A percentile compares a stretch with the other conserved stretches of the same genome.
Evolutionary conservation across 1,139 yeast species (phyloP).

Genomic region (Scheffersomyces titani): DNA sequence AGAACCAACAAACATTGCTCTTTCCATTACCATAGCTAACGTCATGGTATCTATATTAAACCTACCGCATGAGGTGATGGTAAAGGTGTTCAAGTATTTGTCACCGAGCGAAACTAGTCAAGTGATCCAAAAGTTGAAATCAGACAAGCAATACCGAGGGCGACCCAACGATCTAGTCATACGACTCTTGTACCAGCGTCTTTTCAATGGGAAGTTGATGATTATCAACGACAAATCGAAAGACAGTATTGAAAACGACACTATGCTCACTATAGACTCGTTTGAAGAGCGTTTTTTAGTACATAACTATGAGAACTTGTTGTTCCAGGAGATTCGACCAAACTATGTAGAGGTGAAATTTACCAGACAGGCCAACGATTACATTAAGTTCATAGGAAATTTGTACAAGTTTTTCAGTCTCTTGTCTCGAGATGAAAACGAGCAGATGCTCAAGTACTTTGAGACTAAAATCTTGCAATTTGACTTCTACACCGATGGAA

Average conservation of each 20-base stretch:
- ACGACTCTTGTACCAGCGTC: constrained; percentile 10
- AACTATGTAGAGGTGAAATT: constrained; percentile 27
- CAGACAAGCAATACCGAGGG: background rate
- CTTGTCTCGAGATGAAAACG: constrained; percentile 16
- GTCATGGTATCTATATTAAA: constrained; percentile 7
- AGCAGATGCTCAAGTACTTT: constrained; percentile 17
- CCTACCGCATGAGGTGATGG: constrained; percentile 29
- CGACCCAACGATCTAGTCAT: background rate
- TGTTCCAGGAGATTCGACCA: constrained; percentile 26
- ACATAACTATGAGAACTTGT: constrained; percentile 7
- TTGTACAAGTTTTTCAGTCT: constrained; percentile 22
- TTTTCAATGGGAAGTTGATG: constrained; percentile 10
- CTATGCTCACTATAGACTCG: constrained; percentile 14
- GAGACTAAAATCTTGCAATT: constrained; percentile 19
- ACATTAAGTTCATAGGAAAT: constrained; percentile 24
- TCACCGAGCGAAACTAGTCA: constrained; percentile 22
- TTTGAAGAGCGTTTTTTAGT: constrained; percentile 17
- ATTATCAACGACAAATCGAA: constrained; percentile 7
- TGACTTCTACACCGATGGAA: constrained; percentile 29
- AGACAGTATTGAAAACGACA: constrained; percentile 8
- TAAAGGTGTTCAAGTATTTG: constrained; percentile 21
- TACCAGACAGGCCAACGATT: constrained; percentile 30
- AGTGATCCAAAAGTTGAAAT: constrained; percentile 11
- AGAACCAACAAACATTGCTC: background rate
- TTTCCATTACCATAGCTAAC: background rate